Conservation (phyloP, 345 rosid species). For the Lepidium aucheri region DNA sequence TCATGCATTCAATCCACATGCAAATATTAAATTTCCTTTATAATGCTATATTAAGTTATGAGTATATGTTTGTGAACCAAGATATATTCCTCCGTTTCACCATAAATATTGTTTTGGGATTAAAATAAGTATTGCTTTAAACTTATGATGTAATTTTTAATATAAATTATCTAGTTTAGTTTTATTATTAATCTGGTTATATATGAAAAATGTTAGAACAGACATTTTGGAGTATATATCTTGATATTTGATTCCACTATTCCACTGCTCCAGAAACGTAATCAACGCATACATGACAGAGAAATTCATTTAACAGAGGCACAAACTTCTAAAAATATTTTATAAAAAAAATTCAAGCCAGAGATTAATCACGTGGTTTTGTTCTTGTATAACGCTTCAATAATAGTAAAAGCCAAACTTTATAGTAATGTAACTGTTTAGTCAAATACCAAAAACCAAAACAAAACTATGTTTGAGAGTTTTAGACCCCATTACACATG, state of each 20-base stretch:
- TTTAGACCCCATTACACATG: background rate
- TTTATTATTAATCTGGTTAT: no score
- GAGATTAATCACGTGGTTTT: background rate
- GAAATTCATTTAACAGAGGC: background rate
- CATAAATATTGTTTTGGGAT: no score
- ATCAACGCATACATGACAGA: background rate
- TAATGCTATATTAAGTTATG: background rate
- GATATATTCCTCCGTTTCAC: no score
- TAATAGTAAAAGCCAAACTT: background rate
- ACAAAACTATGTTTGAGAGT: no score
- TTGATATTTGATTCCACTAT: background rate
- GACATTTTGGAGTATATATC: no score
- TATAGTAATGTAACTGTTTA: no score
- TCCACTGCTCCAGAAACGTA: background rate
- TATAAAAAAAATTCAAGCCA: no score
- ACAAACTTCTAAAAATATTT: background rate
- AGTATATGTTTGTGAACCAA: background rate
- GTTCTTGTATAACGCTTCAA: background rate
- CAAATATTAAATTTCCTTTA: background rate
- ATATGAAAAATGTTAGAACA: no score
- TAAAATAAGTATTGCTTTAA: no score
- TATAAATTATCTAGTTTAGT: no score
- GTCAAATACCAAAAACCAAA: no score
- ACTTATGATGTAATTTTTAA: no score
- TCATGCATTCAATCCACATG: background rate